These are phyloP conservation scores for Phytophthora vignae DNA, from an alignment of 352 stramenopile species.

Conservation along the genomic window DNA sequence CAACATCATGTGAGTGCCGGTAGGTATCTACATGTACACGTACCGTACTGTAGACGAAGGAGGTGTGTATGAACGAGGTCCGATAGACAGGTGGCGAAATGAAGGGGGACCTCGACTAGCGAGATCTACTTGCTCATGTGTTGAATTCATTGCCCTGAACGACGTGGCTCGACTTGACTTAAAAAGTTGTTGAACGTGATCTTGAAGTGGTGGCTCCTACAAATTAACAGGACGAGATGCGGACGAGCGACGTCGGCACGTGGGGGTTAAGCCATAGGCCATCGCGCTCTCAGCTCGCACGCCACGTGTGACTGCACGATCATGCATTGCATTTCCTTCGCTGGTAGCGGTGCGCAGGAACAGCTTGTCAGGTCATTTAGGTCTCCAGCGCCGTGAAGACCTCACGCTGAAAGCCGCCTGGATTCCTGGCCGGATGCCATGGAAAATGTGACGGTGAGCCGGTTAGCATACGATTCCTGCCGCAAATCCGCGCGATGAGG, in stretches of 20 bases:
- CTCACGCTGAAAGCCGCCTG: not conserved
- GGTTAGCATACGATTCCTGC: constrained; percentile 32
- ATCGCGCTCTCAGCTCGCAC: not conserved
- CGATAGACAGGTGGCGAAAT: constrained; percentile 34
- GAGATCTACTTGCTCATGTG: constrained; percentile 16
- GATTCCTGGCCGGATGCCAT: not conserved
- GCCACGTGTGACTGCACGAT: not conserved
- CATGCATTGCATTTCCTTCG: not conserved
- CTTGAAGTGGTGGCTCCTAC: not conserved
- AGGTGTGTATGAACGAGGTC: constrained; percentile 7
- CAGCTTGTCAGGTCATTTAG: not conserved
- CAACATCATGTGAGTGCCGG: constrained; percentile 68
- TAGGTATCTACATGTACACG: not conserved
- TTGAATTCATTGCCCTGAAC: constrained; percentile 12
- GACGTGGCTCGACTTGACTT: not conserved
- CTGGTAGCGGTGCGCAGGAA: not conserved
- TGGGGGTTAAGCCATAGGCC: not conserved
- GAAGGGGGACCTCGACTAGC: constrained; percentile 19
- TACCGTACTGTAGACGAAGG: constrained; percentile 10
- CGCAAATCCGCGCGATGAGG: constrained; percentile 19
- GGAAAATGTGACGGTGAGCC: constrained; percentile 36
- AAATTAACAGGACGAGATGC: no score
- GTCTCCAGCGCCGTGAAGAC: not conserved
- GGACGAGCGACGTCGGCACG: not conserved
- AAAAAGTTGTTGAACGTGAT: not conserved